phyloP scores from a whole-genome alignment of 202 grass and related monocot genomes.

The Sporobolus alterniflorus region DNA sequence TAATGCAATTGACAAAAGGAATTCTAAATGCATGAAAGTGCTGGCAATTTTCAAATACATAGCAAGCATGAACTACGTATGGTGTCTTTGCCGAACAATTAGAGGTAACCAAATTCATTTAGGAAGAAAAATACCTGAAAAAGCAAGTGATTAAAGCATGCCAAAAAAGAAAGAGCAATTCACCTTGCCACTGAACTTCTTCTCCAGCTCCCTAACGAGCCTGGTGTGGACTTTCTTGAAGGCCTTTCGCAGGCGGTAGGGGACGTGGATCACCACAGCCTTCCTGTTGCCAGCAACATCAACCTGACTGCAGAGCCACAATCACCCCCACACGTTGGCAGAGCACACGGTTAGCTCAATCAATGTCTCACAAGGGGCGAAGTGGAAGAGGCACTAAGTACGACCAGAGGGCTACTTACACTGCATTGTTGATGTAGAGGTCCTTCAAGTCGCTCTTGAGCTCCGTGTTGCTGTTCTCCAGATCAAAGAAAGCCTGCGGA shows the following conservation, averaged over 20 bases:
- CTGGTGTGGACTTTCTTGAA: constrained; percentile 75
- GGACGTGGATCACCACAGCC: constrained; percentile 74
- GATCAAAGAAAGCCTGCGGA: constrained; percentile 69
- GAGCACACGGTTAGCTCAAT: not conserved
- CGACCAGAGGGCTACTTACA: constrained; percentile 9
- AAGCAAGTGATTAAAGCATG: not conserved
- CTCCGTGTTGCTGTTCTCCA: constrained; percentile 73
- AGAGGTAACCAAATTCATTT: not conserved
- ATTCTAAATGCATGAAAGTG: not conserved
- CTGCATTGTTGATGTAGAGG: constrained; percentile 65
- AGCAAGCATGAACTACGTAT: not conserved
- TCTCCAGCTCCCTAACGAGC: constrained; percentile 80
- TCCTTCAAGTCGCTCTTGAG: constrained; percentile 81
- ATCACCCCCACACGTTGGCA: not conserved
- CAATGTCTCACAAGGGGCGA: not conserved
- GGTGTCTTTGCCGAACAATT: not conserved
- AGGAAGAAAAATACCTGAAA: not conserved
- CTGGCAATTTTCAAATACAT: not conserved
- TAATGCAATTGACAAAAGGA: not conserved
- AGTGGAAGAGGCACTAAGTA: not conserved
- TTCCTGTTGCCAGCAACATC: constrained; percentile 69
- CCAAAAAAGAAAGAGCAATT: not conserved
- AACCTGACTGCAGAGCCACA: constrained; percentile 48
- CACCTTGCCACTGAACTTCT: constrained; percentile 88
- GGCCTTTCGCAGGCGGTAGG: constrained; percentile 65